Base-by-base conservation (phyloP, 345 rosid genomes). In the Raphanus sativus region DNA sequence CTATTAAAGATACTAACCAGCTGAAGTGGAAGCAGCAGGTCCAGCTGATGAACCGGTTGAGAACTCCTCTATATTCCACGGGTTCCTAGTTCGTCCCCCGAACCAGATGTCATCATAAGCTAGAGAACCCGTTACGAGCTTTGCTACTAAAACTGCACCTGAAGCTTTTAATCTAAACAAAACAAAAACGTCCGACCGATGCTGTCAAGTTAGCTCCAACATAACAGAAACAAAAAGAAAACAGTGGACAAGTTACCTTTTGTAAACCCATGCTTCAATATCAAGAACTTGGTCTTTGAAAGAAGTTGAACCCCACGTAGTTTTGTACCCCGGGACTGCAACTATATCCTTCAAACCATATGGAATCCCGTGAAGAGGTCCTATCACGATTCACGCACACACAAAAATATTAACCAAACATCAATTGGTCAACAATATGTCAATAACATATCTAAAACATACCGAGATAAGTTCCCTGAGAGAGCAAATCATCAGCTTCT, bases 321-420 rank as follows among this genome's bases (percentile, higher is more conserved):
- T 94, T 76, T 77, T 90, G 86, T 91, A 91, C 28, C 80, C 84
- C 0, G 93, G 94, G 71, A 91, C 97, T 0, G 93, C 76, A 28
- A 90, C 82, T 75, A 87, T 91, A 81, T 94, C 97, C 81, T 94
- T 94, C 81, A 94, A 72, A 36, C 98, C 94, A 71, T 89, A 93
- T 77, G 97, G 98, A 48, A 93, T 90, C 66, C 98, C 96, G 55
- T 93, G 94, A 71, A 94, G 97, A 79, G 98, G 94, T 81, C 98
- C 97, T 91, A 74, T 13, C 54, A 71, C 54, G 1, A 76, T 17
- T 56, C 21, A 45, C 36, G n/a, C n/a, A 59, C 5, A 55, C 6
- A 10, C 5, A 25, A 40, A 10, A 7, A 16, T 3, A 62, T 21
- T 29, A 36, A 48, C 38, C 3, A 68, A 33, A 29, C 36, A 36